These are phyloP conservation scores for Gossypium raimondii DNA, from an alignment of 345 rosid species.

Conservation along the genomic window DNA sequence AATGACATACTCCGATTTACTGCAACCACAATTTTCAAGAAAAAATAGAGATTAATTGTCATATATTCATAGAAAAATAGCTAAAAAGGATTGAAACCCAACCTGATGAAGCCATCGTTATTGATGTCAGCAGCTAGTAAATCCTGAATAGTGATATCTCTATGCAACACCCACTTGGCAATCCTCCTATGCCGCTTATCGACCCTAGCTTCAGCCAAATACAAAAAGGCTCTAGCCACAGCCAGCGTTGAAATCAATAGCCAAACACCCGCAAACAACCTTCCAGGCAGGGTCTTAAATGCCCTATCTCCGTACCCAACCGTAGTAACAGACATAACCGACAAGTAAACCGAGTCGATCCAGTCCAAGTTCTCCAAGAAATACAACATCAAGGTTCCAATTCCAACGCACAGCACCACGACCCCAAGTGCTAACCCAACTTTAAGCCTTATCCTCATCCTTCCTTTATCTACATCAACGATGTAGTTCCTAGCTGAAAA, in stretches of 20 bases:
- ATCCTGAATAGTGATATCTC: conserved; percentile 62
- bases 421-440: conserved; percentile 64
- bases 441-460: conserved; percentile 81
- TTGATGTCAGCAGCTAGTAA: conserved; percentile 57
- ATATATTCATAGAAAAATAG: not conserved
- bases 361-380: conserved; percentile 51
- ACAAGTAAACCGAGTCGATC: conserved; percentile 60
- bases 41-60: not conserved
- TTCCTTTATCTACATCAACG: conserved; percentile 57
- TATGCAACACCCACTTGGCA: conserved; percentile 54
- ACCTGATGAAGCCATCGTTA: conserved; percentile 72
- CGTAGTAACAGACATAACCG: conserved; percentile 78
- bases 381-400: conserved; percentile 48
- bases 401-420: conserved; percentile 53
- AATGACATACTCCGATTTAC: conserved; percentile 67
- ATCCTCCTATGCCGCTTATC: conserved; percentile 58
- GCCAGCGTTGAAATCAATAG: conserved; percentile 60
- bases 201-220: conserved; percentile 60
- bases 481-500: conserved; percentile 48
- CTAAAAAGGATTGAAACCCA: not conserved
- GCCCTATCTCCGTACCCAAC: conserved; percentile 74
- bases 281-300: conserved; percentile 49
- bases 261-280: conserved; percentile 68
- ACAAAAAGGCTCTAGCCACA: conserved; percentile 71
- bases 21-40: conserved; percentile 20